Evolutionary conservation across 163 green algal genomes (phyloP).

Genomic region (Trebouxiophyceae sp.): DNA sequence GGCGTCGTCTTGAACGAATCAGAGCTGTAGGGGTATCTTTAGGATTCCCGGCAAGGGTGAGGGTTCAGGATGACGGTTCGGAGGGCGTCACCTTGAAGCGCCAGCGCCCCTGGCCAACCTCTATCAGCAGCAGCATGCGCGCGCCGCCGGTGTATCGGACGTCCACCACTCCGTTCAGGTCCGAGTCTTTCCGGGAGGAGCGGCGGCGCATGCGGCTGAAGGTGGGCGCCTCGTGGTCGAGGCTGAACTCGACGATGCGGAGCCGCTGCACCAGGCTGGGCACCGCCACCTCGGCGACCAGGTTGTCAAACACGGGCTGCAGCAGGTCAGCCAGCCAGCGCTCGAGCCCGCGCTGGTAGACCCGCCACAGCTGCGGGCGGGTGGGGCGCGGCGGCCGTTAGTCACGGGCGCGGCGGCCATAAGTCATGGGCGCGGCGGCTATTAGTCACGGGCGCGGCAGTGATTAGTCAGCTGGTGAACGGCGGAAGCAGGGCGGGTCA

Average conservation of each 20-base stretch:
- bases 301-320: conserved; percentile 82
- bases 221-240: conserved; percentile 89
- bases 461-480: too few species aligned
- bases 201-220: conserved; percentile 73
- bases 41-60: too few species aligned
- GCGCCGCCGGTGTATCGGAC: conserved; percentile 87
- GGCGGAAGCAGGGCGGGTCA: too few species aligned
- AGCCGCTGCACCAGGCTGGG: conserved; percentile 62
- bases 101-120: conserved; percentile 64
- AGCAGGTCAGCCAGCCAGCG: conserved; percentile 82
- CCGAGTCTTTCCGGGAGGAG: conserved; percentile 48
- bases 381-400: too few species aligned
- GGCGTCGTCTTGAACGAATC: too few species aligned
- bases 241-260: conserved; percentile 83
- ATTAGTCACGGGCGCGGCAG: too few species aligned
- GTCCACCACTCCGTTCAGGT: conserved; percentile 81
- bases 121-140: conserved; percentile 88
- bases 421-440: neutral
- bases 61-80: too few species aligned
- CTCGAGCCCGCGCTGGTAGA: conserved; percentile 87
- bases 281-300: conserved; percentile 47
- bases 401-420: neutral
- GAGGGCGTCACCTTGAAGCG: conserved; percentile 51
- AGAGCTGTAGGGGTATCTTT: too few species aligned
- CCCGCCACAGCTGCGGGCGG: conserved; percentile 69